Evolutionary conservation across 2,329 filamentous ascomycete species (phyloP), one percentile per base, ranked within the genome.

Genomic region (Colletotrichum sp.): DNA sequence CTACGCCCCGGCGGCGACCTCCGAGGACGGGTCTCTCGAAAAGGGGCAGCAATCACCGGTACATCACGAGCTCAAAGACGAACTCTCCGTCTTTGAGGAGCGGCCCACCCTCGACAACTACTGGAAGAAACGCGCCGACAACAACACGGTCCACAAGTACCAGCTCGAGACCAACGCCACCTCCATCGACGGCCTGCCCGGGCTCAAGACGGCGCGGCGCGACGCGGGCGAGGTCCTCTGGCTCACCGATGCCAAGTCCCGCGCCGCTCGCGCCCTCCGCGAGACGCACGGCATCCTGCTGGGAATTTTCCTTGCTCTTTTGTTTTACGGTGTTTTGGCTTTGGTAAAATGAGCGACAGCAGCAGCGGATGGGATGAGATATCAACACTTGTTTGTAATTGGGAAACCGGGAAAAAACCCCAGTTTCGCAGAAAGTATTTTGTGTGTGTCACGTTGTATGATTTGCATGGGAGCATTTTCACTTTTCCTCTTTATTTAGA

Each of bases 101-200:
- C 88, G 92, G 6, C 87, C 89, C 16, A 93, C 90, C 0, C 81
- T 94, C 75, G 88, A 89, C 26, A 83, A 87, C 69, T 92, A 87
- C 87, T 86, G 88, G 2, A 80, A 81, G 49, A 89, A 88, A 78
- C 87, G 85, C 79, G 85, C 88, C 3, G 86, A 89, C 63, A 87
- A 86, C 75, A 89, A 89, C 69, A 84, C 86, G 49, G 81, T 92
- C 78, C 83, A 85, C 10, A 83, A 85, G n/a, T 94, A 93, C 79
- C 92, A 92, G 80, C 85, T 85, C 26, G 81, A 86, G 77, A 89
- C 88, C 79, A 94, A 94, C 79, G 79, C 85, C 4, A 78, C 80
- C 63, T 92, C 90, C 81, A 85, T 93, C 60, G 92, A 93, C 78
- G 91, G 90, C 2, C 83, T 93, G 24, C 90, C 91, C 0, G 92